These are phyloP conservation scores for Fusarium newnesense DNA, from an alignment of 2,329 filamentous ascomycete species.

Conservation along the genomic window DNA sequence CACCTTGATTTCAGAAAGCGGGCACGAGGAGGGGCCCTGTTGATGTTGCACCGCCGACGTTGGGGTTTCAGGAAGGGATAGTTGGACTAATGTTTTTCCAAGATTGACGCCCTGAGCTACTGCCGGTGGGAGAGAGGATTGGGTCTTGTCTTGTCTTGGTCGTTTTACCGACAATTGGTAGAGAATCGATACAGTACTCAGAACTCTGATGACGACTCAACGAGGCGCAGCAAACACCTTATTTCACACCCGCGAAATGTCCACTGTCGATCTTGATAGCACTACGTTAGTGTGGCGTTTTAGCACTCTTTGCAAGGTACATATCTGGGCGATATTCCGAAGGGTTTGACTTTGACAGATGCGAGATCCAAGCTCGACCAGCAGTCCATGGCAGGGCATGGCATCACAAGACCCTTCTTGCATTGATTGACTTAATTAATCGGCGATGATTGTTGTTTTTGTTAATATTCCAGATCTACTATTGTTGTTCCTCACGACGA, in stretches of 20 bases:
- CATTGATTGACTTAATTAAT: conserved; percentile 3
- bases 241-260: conserved; percentile 12
- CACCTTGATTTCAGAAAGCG: conserved; percentile 33
- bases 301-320: conserved; percentile 2
- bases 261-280: conserved; percentile 36
- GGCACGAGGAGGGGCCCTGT: background rate
- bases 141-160: background rate
- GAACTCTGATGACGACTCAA: conserved; percentile 26
- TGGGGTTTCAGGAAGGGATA: conserved; percentile 32
- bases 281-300: conserved; percentile 18
- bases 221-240: conserved; percentile 37
- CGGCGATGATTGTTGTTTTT: background rate
- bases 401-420: conserved; percentile 27
- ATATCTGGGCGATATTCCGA: conserved; percentile 22
- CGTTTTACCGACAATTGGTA: background rate
- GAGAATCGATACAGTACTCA: background rate
- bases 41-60: conserved; percentile 27
- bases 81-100: background rate
- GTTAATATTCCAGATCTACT: background rate
- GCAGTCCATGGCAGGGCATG: background rate
- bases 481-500: background rate
- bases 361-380: conserved; percentile 20
- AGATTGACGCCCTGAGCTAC: conserved; percentile 13
- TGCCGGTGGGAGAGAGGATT: background rate
- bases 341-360: conserved; percentile 34